These are phyloP conservation scores for Metarhizium guizhouense DNA, from an alignment of 2,329 filamentous ascomycete species.

Conservation along the genomic window DNA sequence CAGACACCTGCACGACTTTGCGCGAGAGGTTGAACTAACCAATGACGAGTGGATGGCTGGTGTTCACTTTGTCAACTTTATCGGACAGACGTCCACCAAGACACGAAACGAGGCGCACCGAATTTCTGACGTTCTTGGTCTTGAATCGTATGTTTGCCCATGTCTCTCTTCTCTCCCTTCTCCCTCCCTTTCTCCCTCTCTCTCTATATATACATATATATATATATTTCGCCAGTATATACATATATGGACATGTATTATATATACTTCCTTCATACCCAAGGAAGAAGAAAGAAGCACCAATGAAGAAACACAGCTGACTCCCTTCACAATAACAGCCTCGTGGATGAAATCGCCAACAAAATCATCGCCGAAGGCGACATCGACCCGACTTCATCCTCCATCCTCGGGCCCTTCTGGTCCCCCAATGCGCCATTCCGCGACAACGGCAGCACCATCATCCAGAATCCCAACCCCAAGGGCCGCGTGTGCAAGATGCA, in stretches of 20 bases:
- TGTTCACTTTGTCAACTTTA: slow-evolving; percentile 65
- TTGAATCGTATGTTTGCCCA: slow-evolving; percentile 53
- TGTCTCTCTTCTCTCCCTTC: background rate
- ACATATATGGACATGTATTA: too few species aligned
- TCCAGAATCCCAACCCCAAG: slow-evolving; percentile 49
- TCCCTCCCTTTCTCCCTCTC: background rate
- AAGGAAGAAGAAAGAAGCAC: too few species aligned
- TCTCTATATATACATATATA: too few species aligned
- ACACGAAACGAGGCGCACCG: slow-evolving; percentile 68
- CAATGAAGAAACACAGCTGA: background rate
- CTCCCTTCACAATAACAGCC: slow-evolving; percentile 17
- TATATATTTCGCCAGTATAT: too few species aligned
- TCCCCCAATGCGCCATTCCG: slow-evolving; percentile 66
- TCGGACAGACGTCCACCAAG: slow-evolving; percentile 59
- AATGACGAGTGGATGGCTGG: slow-evolving; percentile 70
- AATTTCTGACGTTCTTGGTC: slow-evolving; percentile 63
- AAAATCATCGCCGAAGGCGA: slow-evolving; percentile 52
- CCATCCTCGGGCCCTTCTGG: slow-evolving; percentile 74
- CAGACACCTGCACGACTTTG: slow-evolving; percentile 69
- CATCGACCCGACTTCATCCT: slow-evolving; percentile 60
- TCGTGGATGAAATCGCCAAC: slow-evolving; percentile 54
- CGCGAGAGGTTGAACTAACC: slow-evolving; percentile 67
- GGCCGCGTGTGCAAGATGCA: slow-evolving; percentile 59
- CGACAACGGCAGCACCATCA: slow-evolving; percentile 55
- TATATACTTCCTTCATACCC: too few species aligned